Conservation (phyloP, 805 yeast species). For the Pichia phayaonensis region DNA sequence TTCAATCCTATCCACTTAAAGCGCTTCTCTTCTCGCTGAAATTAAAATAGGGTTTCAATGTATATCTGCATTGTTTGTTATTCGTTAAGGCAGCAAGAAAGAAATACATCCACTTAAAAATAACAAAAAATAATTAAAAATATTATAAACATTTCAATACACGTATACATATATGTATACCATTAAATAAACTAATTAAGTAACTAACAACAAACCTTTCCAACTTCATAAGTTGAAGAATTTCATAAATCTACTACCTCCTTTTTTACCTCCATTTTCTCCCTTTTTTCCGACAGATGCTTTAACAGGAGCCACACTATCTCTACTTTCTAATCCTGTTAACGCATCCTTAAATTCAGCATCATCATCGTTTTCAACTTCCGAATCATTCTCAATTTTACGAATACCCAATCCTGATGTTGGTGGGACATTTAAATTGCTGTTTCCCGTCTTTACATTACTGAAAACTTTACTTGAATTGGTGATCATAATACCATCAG, state of each 20-base stretch:
- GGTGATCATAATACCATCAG: neutral
- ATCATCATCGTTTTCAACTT: neutral
- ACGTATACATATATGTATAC: too few relatives aligned
- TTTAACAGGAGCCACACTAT: neutral
- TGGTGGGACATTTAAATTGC: neutral
- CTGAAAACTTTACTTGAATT: neutral
- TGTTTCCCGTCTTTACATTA: neutral
- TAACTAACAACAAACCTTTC: neutral
- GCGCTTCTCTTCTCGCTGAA: neutral
- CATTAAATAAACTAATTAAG: neutral
- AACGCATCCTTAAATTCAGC: neutral
- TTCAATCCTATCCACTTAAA: neutral
- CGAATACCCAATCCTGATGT: neutral
- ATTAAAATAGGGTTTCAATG: neutral
- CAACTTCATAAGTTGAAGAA: constrained; percentile 21
- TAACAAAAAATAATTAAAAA: neutral
- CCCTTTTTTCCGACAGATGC: neutral
- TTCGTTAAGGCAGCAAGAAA: neutral
- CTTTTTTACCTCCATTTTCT: neutral
- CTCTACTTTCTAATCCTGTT: neutral
- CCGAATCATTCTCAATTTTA: neutral
- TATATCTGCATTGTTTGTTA: too few relatives aligned
- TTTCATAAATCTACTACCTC: constrained; percentile 20
- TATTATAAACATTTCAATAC: neutral
- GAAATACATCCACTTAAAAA: neutral